These are phyloP conservation scores for Talaromyces nanjingensis DNA, from an alignment of 495 filamentous ascomycete genomes.

Conservation along the genomic window DNA sequence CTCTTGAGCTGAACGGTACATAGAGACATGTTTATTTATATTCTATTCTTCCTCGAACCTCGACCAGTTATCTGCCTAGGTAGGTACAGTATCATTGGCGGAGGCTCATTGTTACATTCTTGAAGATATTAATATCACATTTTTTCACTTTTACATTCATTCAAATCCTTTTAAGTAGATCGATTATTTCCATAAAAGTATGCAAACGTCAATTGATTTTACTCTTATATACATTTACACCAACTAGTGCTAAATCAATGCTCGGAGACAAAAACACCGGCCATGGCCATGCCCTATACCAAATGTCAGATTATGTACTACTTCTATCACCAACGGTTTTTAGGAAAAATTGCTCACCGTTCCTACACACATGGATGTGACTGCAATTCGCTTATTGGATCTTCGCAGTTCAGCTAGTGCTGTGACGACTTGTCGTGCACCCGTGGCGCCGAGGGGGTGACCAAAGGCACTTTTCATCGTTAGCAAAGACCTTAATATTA, in stretches of 20 bases:
- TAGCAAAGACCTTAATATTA: neutral
- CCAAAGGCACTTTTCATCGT: constrained; percentile 52
- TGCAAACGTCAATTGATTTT: neutral
- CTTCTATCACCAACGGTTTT: neutral
- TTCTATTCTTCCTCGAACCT: neutral
- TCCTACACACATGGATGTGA: constrained; percentile 85
- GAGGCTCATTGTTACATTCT: neutral
- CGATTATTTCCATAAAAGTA: neutral
- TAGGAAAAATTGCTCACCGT: constrained; percentile 41
- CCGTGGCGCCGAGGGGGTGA: constrained; percentile 75
- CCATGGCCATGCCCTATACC: constrained; percentile 50
- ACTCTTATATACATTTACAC: neutral
- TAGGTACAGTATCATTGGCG: neutral
- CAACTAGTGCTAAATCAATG: neutral
- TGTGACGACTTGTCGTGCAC: constrained; percentile 77
- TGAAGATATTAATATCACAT: neutral
- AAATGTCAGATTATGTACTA: neutral
- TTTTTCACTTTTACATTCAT: neutral
- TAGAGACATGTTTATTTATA: neutral
- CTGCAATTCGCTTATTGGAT: constrained; percentile 68
- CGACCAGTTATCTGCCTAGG: neutral
- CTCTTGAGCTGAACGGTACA: neutral
- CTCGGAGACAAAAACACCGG: constrained; percentile 47
- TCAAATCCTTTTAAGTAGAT: neutral
- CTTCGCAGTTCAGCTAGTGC: constrained; percentile 70